These are phyloP conservation scores for Elaeis oleifera DNA, from an alignment of 202 grass and related monocot genomes.

Conservation along the genomic window DNA sequence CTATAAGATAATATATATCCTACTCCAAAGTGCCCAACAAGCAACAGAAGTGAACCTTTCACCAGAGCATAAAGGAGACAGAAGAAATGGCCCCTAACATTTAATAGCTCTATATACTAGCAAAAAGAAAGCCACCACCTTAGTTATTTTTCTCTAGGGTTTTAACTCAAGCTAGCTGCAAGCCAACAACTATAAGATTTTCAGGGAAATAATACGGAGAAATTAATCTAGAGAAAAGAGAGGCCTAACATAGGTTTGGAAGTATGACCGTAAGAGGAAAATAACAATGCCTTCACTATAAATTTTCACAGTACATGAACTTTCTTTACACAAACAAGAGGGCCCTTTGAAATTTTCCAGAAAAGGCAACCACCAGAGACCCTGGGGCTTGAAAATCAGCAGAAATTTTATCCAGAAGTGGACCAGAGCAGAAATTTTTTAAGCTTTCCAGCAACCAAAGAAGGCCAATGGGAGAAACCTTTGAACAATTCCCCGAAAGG, in stretches of 20 bases:
- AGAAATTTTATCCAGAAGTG: background rate
- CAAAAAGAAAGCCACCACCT: background rate
- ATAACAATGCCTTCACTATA: no score
- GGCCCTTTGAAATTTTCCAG: no score
- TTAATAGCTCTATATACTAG: background rate
- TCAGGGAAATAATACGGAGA: no score
- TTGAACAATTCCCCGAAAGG: slow-evolving; percentile 1
- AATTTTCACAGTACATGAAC: no score
- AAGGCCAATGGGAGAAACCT: background rate
- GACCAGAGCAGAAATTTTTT: background rate
- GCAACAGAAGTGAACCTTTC: slow-evolving; percentile 36
- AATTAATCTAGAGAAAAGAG: no score
- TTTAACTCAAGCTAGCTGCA: no score
- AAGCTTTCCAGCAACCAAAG: slow-evolving; percentile 1
- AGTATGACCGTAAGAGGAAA: no score
- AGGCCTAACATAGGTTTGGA: no score
- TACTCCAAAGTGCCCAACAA: slow-evolving; percentile 15
- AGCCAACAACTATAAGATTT: no score
- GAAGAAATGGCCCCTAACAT: background rate
- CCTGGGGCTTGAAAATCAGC: background rate
- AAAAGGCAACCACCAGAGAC: background rate
- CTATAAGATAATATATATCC: slow-evolving; percentile 40
- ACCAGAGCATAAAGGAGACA: slow-evolving; percentile 31
- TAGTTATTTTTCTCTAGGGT: background rate
- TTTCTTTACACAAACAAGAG: no score